A percentile compares a stretch with the other conserved stretches of the same genome.
These are phyloP conservation scores for Macaranga tanarius DNA, from an alignment of 441 rosid genomes.

Conservation along the genomic window DNA sequence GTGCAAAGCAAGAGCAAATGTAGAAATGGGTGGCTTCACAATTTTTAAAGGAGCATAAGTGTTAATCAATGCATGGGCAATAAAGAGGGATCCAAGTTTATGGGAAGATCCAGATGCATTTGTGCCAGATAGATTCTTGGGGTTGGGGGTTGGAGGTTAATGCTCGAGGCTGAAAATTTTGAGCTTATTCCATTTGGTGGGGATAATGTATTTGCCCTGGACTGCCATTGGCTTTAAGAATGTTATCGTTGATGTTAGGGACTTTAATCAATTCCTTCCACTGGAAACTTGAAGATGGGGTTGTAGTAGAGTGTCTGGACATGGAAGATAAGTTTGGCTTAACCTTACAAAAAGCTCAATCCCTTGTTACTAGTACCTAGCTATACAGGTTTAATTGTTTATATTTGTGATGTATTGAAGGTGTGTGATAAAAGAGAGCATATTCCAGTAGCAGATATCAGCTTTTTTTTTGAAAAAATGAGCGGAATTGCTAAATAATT, in stretches of 20 bases:
- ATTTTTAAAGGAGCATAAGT: conserved; percentile 26
- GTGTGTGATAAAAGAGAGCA: too few relatives aligned
- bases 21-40: conserved; percentile 22
- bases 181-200: conserved; percentile 28
- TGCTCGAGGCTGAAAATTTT: conserved; percentile 8
- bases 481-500: too few relatives aligned
- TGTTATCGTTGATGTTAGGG: conserved; percentile 22
- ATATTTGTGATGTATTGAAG: too few relatives aligned
- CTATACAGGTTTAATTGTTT: too few relatives aligned
- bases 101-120: conserved; percentile 31
- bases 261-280: too few relatives aligned
- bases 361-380: too few relatives aligned
- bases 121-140: conserved; percentile 32
- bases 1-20: conserved; percentile 17
- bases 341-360: too few relatives aligned
- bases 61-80: conserved; percentile 33
- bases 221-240: conserved; percentile 27
- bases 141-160: conserved; percentile 18
- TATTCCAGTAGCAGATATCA: too few relatives aligned
- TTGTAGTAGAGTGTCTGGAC: too few relatives aligned
- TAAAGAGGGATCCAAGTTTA: conserved; percentile 20
- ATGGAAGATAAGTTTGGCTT: too few relatives aligned
- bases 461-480: too few relatives aligned
- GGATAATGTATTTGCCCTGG: conserved; percentile 34
- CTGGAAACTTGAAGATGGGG: too few relatives aligned